A percentile compares a stretch with the other conserved stretches of the same genome.
These are phyloP conservation scores for Hanseniaspora nectarophila DNA, from an alignment of 805 yeast genomes.

Conservation along the genomic window DNA sequence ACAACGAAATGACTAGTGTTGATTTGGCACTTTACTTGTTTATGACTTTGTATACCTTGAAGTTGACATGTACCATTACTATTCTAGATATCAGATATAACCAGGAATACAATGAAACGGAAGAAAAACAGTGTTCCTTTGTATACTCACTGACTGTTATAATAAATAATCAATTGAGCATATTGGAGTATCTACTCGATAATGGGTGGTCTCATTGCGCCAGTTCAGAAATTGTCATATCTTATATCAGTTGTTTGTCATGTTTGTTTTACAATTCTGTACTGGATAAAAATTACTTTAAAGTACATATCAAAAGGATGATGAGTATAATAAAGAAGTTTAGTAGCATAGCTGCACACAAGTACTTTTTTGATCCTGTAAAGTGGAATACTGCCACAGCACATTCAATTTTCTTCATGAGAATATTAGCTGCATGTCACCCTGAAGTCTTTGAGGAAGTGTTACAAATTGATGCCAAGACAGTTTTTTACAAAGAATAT, in stretches of 20 bases:
- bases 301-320: slow-evolving; percentile 1
- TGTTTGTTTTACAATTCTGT: slow-evolving; percentile 8
- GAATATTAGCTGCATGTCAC: not conserved
- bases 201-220: slow-evolving; percentile 1
- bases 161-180: not conserved
- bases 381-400: slow-evolving; percentile 12
- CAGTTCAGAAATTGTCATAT: not conserved
- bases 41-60: slow-evolving; percentile 2
- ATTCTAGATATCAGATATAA: not conserved
- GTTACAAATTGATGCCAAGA: not conserved
- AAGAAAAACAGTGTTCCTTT: not conserved
- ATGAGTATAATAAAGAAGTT: slow-evolving; percentile 4
- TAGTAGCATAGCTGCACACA: not conserved
- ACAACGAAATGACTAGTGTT: not conserved
- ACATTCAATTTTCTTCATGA: slow-evolving; percentile 1
- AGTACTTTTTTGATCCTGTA: slow-evolving; percentile 14
- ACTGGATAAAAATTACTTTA: slow-evolving; percentile 3
- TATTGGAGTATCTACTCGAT: slow-evolving; percentile 6
- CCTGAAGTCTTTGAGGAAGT: slow-evolving; percentile 7
- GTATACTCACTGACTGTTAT: not conserved
- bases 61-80: not conserved
- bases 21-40: not conserved
- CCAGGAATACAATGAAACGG: not conserved
- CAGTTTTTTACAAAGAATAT: slow-evolving; percentile 3
- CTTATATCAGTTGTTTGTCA: slow-evolving; percentile 1